phyloP scores from a whole-genome alignment of 1,284 basidiomycete genomes.

The Puccinia hordei region DNA sequence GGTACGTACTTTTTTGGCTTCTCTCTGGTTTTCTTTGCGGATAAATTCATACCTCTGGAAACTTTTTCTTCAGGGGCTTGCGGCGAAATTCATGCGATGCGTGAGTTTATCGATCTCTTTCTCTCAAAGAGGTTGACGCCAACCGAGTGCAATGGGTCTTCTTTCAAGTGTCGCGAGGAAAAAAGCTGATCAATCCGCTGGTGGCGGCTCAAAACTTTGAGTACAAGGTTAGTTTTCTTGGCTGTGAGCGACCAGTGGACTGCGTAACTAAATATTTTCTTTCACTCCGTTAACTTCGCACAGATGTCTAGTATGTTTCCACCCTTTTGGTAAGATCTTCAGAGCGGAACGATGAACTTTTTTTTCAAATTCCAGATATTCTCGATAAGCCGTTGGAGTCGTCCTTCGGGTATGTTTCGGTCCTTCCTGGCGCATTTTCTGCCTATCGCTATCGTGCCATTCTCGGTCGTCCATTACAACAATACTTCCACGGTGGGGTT shows the following conservation, averaged over 20 bases:
- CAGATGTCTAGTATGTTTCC: slow-evolving; percentile 50
- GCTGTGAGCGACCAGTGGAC: background rate
- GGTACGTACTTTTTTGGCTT: slow-evolving; percentile 57
- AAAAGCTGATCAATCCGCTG: slow-evolving; percentile 87
- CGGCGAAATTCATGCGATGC: slow-evolving; percentile 63
- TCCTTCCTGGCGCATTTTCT: slow-evolving; percentile 93
- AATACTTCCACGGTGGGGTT: slow-evolving; percentile 87
- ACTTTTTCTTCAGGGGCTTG: slow-evolving; percentile 67
- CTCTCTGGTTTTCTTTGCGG: background rate
- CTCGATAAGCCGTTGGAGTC: slow-evolving; percentile 86
- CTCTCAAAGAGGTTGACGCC: background rate
- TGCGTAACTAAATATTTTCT: background rate
- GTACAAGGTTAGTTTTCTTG: slow-evolving; percentile 66
- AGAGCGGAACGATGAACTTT: background rate
- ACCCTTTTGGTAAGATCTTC: background rate
- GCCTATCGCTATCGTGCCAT: slow-evolving; percentile 91
- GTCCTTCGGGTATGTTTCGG: slow-evolving; percentile 91
- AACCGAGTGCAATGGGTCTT: background rate
- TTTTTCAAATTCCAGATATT: slow-evolving; percentile 20
- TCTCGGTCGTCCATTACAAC: slow-evolving; percentile 85
- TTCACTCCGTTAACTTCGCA: background rate
- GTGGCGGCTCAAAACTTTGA: slow-evolving; percentile 86
- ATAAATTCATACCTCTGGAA: background rate
- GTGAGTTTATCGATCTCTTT: slow-evolving; percentile 50
- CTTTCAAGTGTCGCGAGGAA: slow-evolving; percentile 82